These are phyloP conservation scores for Apium graveolens DNA, from an alignment of 129 eudicot genomes.

Conservation along the genomic window DNA sequence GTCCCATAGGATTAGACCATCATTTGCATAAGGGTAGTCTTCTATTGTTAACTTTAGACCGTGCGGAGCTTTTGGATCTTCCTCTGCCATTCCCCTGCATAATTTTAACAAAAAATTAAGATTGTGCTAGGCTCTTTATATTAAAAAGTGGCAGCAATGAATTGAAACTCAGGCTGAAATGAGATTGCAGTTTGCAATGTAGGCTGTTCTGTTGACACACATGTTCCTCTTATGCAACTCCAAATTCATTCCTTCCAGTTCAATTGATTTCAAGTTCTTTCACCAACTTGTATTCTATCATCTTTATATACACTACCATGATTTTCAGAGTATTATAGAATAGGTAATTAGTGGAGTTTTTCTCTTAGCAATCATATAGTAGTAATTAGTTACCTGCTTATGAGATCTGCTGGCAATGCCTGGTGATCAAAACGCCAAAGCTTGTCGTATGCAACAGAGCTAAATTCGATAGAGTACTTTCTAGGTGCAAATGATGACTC, in stretches of 20 bases:
- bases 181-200: too few species aligned
- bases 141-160: too few species aligned
- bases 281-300: too few species aligned
- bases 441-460: conserved; percentile 24
- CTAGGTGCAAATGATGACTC: conserved; percentile 25
- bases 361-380: background rate
- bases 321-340: background rate
- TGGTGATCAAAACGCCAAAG: conserved; percentile 35
- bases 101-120: background rate
- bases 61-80: conserved; percentile 70
- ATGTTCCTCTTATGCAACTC: too few species aligned
- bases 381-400: conserved; percentile 25
- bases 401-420: conserved; percentile 32
- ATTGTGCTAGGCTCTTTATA: background rate
- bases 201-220: too few species aligned
- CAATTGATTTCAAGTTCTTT: too few species aligned
- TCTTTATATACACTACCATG: too few species aligned
- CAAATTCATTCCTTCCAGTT: too few species aligned
- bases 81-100: conserved; percentile 68
- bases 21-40: conserved; percentile 84
- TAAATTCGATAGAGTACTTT: conserved; percentile 26
- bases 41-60: conserved; percentile 65
- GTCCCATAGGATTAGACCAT: conserved; percentile 74
- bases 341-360: background rate
- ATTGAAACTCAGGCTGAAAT: too few species aligned